phyloP scores from a whole-genome alignment of 148 eudicot species.

The Limonium bicolor region DNA sequence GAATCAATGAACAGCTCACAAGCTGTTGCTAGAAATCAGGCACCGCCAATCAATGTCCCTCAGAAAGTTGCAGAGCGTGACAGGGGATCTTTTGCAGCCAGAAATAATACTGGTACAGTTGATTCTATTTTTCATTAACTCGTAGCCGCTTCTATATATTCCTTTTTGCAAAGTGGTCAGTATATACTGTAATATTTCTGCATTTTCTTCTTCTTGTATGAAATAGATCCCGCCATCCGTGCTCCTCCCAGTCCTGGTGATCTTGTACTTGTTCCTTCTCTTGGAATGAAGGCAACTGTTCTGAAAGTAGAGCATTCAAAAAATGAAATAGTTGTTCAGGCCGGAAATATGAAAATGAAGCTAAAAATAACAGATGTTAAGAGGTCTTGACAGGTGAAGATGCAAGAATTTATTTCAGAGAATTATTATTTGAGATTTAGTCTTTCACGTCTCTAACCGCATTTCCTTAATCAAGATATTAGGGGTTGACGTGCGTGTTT shows the following conservation, averaged over 20 bases:
- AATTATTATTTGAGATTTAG: too few relatives aligned
- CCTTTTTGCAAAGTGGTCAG: not conserved
- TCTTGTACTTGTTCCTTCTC: conserved; percentile 44
- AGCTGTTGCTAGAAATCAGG: conserved; percentile 13
- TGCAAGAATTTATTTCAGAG: too few relatives aligned
- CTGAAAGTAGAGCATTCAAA: conserved; percentile 57
- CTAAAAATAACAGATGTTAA: conserved; percentile 43
- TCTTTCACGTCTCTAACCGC: too few relatives aligned
- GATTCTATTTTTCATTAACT: not conserved
- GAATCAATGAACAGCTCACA: conserved; percentile 7
- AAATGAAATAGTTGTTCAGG: conserved; percentile 60
- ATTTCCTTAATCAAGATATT: too few relatives aligned
- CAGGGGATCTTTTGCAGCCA: too few relatives aligned
- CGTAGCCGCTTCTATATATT: not conserved
- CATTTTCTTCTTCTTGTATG: not conserved
- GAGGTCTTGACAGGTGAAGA: too few relatives aligned
- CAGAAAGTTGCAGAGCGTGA: too few relatives aligned
- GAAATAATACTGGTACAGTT: not conserved
- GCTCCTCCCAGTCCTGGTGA: conserved; percentile 63
- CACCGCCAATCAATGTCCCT: conserved; percentile 4
- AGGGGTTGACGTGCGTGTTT: too few relatives aligned
- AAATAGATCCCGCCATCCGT: conserved; percentile 19
- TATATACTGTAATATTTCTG: not conserved
- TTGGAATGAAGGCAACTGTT: conserved; percentile 50
- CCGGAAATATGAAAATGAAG: conserved; percentile 69